Evolutionary conservation across 202 grass and related monocot species (phyloP), one percentile per base, ranked within the genome.

Genomic region (Setaria viridis): DNA sequence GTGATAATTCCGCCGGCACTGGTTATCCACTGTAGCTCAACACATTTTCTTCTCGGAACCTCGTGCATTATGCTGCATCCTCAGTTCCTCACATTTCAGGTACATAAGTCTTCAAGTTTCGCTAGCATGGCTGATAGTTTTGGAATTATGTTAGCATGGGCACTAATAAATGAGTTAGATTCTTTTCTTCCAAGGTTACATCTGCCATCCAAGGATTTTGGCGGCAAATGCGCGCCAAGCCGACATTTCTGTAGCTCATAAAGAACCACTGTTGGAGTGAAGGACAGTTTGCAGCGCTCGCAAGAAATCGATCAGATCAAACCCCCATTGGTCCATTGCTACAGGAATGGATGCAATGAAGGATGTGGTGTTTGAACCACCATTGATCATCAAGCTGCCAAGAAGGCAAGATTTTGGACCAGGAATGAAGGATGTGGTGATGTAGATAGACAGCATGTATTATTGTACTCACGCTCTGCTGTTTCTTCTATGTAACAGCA

Each of bases 131-230:
- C 19, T 25, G 25, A 25, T 25, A 25, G 25, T 29, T 76, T 66
- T 76, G 71, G 60, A 82, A 53, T 77, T 64, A 21, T 25, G 35
- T 33, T 43, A 68, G 55, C 54, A 86, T 87, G 84, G 37, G 42
- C 80, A 54, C 59, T 79, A 62, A 74, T 79, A 79, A 90, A 86
- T 87, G 67, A 87, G 67, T 68, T 74, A 0, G 80, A 3, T 83
- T 53, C 49, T 67, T 74, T 77, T 13, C 51, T 48, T 58, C 59
- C 10, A 12, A 11, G 35, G 17, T 49, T 56, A 5, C 25, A 30
- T 60, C 56, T 29, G 11, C 25, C 77, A n/a, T 37, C 25, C 48
- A 57, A 67, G 48, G 58, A 35, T 16, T 16, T 49, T 60, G 72
- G 67, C 56, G n/a, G 79, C 64, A 47, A 29, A 47, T 1, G 37